Percentiles rank a stretch among this genome's conserved stretches.
phyloP scores from a whole-genome alignment of 129 eudicot genomes.

The Pittosporum tobira region DNA sequence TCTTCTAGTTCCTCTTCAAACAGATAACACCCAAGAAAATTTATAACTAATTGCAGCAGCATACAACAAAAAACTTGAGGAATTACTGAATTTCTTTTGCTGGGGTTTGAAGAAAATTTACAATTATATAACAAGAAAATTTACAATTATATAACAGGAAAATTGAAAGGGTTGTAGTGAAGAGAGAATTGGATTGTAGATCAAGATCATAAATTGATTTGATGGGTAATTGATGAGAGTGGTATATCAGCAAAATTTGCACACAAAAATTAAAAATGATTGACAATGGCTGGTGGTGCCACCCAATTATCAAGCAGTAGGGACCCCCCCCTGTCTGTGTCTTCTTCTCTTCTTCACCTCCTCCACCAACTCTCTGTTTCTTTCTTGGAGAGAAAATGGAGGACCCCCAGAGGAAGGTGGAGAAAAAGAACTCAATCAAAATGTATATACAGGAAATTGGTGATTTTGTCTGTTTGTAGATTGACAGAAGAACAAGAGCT shows the following conservation, averaged over 20 bases:
- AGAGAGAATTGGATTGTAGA: background rate
- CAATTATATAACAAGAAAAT: background rate
- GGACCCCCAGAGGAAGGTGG: background rate
- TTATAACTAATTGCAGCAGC: background rate
- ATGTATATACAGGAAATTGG: background rate
- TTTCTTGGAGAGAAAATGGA: background rate
- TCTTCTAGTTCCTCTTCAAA: slow-evolving; percentile 1
- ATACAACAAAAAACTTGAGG: too few relatives aligned
- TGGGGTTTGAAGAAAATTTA: background rate
- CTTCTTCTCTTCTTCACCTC: background rate
- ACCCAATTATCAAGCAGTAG: slow-evolving; percentile 7
- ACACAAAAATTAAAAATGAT: background rate
- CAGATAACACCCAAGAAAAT: background rate
- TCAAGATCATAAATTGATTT: background rate
- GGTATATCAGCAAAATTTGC: background rate
- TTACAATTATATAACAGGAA: background rate
- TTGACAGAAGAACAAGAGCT: background rate
- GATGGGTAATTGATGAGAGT: slow-evolving; percentile 2
- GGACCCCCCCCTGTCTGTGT: background rate
- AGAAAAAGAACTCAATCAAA: background rate
- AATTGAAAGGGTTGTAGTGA: background rate
- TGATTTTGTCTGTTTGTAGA: too few relatives aligned
- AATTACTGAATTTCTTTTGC: background rate
- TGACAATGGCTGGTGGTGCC: background rate
- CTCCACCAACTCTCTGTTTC: background rate